Evolutionary conservation across 108 stramenopile genomes (phyloP), one percentile per base, ranked within the genome.

Genomic region (Pseudonitzschia multiseries): DNA sequence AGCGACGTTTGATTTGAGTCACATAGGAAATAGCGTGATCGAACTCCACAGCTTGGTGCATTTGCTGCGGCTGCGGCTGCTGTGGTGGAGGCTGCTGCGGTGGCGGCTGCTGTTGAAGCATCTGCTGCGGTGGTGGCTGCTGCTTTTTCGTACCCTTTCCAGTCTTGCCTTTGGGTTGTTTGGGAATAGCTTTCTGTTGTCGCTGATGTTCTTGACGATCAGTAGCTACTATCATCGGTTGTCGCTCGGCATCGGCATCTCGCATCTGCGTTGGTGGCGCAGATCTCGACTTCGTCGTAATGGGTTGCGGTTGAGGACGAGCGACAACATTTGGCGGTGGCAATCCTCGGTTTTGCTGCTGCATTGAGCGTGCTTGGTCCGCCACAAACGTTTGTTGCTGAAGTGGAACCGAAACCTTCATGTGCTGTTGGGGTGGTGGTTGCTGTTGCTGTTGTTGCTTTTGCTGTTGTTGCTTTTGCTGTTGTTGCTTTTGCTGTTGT

Each of bases 21-120:
- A 97, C 94, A 65, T 95, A 97, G 54, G 90, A 85, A 75, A 97
- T 95, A 65, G 96, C 96, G 83, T 97, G 93, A 74, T 95, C 96
- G 67, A 96, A 93, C 69, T 96, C 96, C 41, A 96, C 83, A 3
- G 87, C 81, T 65, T 80, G 82, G 21, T 83, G 79, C 51, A 69
- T 22, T 31, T 22, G 81, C 54, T 15, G 68, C 48, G 20, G 65
- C 33, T 69, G 50, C 44, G 43, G 69, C 60, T 57, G 73, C 46
- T 62, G 79, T 43, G n/a, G n/a, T n/a, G n/a, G n/a, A n/a, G n/a
- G 73, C 29, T 65, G 65, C 17, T 26, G 44, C 9, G 15, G 68
- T 14, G 17, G 73, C 22, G 33, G 48, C 21, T 53, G 24, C 24
- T 44, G 24, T 36, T 65, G 75, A 17, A n/a, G 41, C 2, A 24